Evolutionary conservation across 176 grass and related monocot genomes (phyloP), one percentile per base, ranked within the genome.

Genomic region (Aegilops tauschii): DNA sequence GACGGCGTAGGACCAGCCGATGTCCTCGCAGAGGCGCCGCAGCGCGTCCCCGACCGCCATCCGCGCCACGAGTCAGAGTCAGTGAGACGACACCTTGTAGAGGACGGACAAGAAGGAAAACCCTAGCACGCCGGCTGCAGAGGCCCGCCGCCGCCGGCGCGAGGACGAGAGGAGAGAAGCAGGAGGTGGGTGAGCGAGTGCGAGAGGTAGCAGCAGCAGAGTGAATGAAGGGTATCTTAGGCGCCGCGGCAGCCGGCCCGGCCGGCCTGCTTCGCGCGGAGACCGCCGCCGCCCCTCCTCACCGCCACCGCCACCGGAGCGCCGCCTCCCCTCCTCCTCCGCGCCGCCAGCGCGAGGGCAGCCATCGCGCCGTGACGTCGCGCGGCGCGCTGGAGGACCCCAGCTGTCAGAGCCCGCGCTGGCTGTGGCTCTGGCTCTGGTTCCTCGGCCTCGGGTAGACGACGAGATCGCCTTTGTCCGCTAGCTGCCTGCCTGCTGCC

Each of bases 1-100:
- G 68, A 98, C 96, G 8, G 96, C 96, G 73, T 98, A 98, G 12
- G 96, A 95, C 96, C 96, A 98, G 65, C 93, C 93, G 73, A 95
- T 90, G 84, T 98, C 96, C 66, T 94, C 88, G 83, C 96, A 97
- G 47, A 98, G 88, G 65, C 90, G 88, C 81, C 88, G 89, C 75
- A 98, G 93, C 54, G 84, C 93, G 2, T 92, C 96, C 82, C 90
- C 92, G 23, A 98, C 78, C 29, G 92, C 83, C 90, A 93, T 89
- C 64, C 80, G 91, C 89, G 34, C 49, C 45, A 23, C 77, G 42
- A 34, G 64, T 37, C 36, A 37, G 36, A 56, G 56, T 58, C 54
- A 21, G 56, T 23, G 20, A 13, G 73, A 80, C 20, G 52, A 9
- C 11, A 16, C 23, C 16, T 45, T 18, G 35, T 23, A 23, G 35